Conservation (phyloP, 2,329 filamentous ascomycete species). For the Plectosphaerella plurivora region DNA sequence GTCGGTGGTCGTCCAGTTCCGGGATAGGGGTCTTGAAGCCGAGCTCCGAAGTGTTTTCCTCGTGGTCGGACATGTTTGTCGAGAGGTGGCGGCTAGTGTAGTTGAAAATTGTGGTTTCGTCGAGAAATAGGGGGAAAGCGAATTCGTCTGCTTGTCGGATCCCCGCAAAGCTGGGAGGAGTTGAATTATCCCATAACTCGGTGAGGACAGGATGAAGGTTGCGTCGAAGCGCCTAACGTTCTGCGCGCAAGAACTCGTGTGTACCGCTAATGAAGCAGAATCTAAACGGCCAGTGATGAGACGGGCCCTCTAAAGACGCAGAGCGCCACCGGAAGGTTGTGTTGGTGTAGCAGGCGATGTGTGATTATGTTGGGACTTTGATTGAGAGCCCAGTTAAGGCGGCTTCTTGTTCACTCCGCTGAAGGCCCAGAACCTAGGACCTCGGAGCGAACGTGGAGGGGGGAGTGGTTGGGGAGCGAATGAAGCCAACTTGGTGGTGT, state of each 20-base stretch:
- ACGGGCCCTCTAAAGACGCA: too few relatives aligned
- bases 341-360: too few relatives aligned
- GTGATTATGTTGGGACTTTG: not conserved
- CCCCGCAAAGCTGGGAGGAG: not conserved
- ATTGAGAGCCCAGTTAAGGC: conserved; percentile 70
- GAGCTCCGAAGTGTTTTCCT: conserved; percentile 54
- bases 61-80: conserved; percentile 62
- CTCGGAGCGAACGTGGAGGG: conserved; percentile 83
- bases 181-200: conserved; percentile 3
- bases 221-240: not conserved
- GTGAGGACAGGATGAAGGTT: not conserved
- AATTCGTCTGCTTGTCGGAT: not conserved
- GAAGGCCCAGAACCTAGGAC: conserved; percentile 90
- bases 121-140: not conserved
- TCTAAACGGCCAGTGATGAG: too few relatives aligned
- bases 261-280: too few relatives aligned
- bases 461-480: conserved; percentile 66
- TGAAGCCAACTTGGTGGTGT: conserved; percentile 92
- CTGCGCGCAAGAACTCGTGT: not conserved
- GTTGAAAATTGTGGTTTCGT: not conserved
- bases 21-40: conserved; percentile 71
- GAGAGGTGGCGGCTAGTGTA: not conserved
- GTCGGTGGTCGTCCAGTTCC: conserved; percentile 83
- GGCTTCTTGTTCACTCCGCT: conserved; percentile 96
- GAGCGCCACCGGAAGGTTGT: too few relatives aligned